phyloP scores from a whole-genome alignment of 306 rosid species.

The Oemleria cerasiformis region DNA sequence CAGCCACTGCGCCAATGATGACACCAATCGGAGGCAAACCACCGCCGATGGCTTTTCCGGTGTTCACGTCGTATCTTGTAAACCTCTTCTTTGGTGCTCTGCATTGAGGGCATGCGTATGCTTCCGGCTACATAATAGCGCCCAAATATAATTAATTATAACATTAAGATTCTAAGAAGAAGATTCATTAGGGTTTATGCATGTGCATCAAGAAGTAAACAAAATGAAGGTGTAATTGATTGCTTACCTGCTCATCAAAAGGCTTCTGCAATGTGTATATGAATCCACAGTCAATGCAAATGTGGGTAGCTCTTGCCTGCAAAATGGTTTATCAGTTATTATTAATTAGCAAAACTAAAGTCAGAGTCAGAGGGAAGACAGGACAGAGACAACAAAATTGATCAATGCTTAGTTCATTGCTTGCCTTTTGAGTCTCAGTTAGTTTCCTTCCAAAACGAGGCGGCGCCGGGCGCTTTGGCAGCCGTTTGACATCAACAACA shows the following conservation, averaged over 20 bases:
- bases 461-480: conserved; percentile 85
- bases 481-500: conserved; percentile 76
- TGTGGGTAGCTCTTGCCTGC: conserved; percentile 98
- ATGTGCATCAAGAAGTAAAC: not conserved
- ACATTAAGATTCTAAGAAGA: no score
- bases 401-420: not conserved
- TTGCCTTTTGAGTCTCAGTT: conserved; percentile 80
- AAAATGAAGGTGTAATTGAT: not conserved
- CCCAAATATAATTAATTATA: not conserved
- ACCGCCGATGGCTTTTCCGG: conserved; percentile 79
- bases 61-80: conserved; percentile 75
- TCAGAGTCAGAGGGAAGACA: no score
- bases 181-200: not conserved
- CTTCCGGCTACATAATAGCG: conserved; percentile 56
- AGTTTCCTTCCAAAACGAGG: conserved; percentile 89
- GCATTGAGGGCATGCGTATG: conserved; percentile 83
- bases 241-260: conserved; percentile 73
- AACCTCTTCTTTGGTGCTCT: conserved; percentile 91
- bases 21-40: conserved; percentile 92
- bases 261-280: conserved; percentile 76
- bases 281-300: conserved; percentile 93
- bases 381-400: no score
- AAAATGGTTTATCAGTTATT: conserved; percentile 7
- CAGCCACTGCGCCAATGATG: conserved; percentile 75
- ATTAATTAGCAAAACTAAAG: not conserved